Evolutionary conservation across 23 red algal species (phyloP).

Genomic region (Cyanidium caldarium): DNA sequence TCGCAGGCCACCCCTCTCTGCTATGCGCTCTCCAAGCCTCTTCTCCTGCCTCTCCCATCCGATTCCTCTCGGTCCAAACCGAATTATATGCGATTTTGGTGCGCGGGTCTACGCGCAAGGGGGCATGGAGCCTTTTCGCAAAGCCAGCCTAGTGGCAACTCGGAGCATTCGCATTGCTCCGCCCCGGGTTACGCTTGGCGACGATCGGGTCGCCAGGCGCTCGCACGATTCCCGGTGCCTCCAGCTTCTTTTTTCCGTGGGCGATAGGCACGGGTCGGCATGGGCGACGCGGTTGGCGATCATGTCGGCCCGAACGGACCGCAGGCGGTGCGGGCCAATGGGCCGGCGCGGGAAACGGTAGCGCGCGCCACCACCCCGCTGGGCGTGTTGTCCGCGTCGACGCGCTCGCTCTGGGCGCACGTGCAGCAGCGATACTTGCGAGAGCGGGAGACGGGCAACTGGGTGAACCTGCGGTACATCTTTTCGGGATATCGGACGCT

Average conservation of each 20-base stretch:
- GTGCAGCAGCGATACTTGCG: conserved; percentile 52
- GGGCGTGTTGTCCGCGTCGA: conserved; percentile 50
- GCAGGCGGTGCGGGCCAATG: background rate
- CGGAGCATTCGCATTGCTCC: conserved; percentile 6
- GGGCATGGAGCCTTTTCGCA: background rate
- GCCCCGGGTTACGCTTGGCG: background rate
- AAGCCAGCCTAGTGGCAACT: background rate
- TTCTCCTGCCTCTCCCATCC: no score
- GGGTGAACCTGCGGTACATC: conserved; percentile 52
- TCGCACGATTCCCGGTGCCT: conserved; percentile 6
- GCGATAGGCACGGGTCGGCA: background rate
- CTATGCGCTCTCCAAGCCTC: no score
- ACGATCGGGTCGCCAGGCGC: no score
- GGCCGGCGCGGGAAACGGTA: background rate
- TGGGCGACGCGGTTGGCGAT: background rate
- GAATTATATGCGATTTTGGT: background rate
- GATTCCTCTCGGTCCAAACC: no score
- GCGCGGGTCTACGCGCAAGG: background rate
- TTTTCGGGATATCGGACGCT: conserved; percentile 53
- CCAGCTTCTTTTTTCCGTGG: background rate
- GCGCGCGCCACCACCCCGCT: conserved; percentile 16
- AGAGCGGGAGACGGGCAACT: conserved; percentile 46
- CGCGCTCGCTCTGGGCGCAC: conserved; percentile 62
- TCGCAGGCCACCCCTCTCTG: no score
- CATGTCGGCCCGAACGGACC: background rate